Conservation (phyloP, 345 rosid genomes). For the Eucalyptus coolabah region DNA sequence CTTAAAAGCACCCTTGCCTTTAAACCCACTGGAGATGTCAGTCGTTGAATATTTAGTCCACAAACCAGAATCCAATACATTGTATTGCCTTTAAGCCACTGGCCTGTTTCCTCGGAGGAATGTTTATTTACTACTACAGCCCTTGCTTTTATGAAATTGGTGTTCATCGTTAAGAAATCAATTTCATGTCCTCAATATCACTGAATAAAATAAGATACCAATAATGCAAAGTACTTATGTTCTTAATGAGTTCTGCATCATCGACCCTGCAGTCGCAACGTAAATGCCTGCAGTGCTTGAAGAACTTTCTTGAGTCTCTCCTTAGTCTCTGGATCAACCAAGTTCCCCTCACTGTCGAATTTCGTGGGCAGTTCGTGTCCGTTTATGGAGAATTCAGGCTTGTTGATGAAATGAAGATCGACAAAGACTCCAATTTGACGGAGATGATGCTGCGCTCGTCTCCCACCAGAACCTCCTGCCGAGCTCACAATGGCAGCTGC, state of each 20-base stretch:
- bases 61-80: background rate
- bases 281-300: conserved; percentile 38
- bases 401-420: conserved; percentile 86
- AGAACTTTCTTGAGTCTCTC: conserved; percentile 42
- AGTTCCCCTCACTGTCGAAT: conserved; percentile 59
- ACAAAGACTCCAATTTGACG: conserved; percentile 75
- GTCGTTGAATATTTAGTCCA: background rate
- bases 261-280: conserved; percentile 39
- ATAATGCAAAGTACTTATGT: background rate
- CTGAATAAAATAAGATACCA: background rate
- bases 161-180: background rate
- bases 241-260: background rate
- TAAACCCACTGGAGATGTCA: background rate
- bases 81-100: too few relatives aligned
- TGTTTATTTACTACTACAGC: background rate
- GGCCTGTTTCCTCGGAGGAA: background rate
- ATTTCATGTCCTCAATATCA: background rate
- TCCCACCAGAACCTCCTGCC: conserved; percentile 56
- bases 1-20: background rate
- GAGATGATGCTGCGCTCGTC: conserved; percentile 57
- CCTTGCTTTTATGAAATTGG: background rate
- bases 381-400: conserved; percentile 61
- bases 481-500: conserved; percentile 56
- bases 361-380: conserved; percentile 66
- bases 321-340: conserved; percentile 35